Evolutionary conservation across 208 protist species (phyloP), one percentile per base, ranked within the genome.

Genomic region (Porcisia hertigi): DNA sequence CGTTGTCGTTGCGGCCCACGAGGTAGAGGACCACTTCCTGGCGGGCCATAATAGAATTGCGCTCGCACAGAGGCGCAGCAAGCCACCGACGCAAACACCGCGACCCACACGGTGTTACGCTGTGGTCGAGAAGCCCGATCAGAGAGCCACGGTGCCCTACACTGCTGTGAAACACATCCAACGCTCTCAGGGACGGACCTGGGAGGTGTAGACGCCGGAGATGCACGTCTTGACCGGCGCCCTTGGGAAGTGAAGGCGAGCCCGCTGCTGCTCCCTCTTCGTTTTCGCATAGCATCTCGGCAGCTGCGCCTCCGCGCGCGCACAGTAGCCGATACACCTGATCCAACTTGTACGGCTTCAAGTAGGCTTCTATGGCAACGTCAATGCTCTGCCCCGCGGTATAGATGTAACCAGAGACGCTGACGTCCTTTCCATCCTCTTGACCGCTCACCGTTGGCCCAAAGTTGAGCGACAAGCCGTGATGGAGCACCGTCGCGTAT

Each of bases 141-240:
- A 97, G 72, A 20, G 91, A 92, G 30, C 87, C 86, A 3, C 71
- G 75, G 20, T 49, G 69, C 20, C 77, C 77, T 25, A 75, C 71
- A 71, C 86, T 88, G 79, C 88, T 94, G 81, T 89, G 77, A 69
- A 97, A 95, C n/a, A 97, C 66, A 71, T 97, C 91, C 71, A 97
- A 78, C 2, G 93, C 93, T 18, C 91, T 79, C 76, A 97, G 75
- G 30, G 93, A 91, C 41, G 75, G 87, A 9, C 91, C 93, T 0
- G 91, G 88, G 5, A 97, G 75, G 20, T 64, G 66, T 58, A 78
- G 77, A n/a, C 49, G 47, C 41, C 30, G 43, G 6, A 25, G 39
- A 25, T 4, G 23, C 34, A 2, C 43, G 54, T 23, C 55, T 12
- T 25, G 25, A 53, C 62, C 30, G 0, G 43, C 57, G 52, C 41